phyloP scores from a whole-genome alignment of 2,329 filamentous ascomycete species.

The Graphiopsis chlorocephala region DNA sequence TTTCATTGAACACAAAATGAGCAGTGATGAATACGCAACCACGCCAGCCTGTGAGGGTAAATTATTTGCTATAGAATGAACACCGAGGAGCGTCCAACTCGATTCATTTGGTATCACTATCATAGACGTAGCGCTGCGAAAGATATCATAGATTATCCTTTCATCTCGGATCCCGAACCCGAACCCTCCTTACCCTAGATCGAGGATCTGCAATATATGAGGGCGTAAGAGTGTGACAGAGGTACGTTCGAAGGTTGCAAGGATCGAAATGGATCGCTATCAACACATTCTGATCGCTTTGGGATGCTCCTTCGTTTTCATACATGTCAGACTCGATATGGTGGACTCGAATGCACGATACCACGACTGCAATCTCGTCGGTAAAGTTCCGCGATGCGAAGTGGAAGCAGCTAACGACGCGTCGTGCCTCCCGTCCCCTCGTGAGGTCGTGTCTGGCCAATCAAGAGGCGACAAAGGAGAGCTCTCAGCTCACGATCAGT shows the following conservation, averaged over 20 bases:
- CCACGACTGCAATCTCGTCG: neutral
- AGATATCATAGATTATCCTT: neutral
- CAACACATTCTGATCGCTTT: neutral
- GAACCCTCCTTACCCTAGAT: neutral
- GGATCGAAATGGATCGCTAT: neutral
- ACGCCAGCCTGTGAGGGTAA: too few relatives aligned
- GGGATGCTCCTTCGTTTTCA: neutral
- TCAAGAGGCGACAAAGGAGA: neutral
- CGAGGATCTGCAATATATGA: neutral
- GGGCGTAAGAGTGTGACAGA: neutral
- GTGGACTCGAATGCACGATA: neutral
- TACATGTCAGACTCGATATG: neutral
- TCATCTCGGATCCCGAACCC: neutral
- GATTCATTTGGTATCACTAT: neutral
- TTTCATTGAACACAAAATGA: too few relatives aligned
- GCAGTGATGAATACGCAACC: too few relatives aligned
- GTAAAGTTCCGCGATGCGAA: neutral
- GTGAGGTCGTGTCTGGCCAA: neutral
- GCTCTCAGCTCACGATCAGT: conserved; percentile 11
- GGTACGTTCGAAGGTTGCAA: neutral
- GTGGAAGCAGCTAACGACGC: neutral
- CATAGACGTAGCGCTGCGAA: neutral
- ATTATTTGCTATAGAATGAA: neutral
- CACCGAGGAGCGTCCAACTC: neutral
- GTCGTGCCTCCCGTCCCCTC: conserved; percentile 1